Evolutionary conservation across 805 yeast genomes (phyloP).

Genomic region (Candida glaebosa): DNA sequence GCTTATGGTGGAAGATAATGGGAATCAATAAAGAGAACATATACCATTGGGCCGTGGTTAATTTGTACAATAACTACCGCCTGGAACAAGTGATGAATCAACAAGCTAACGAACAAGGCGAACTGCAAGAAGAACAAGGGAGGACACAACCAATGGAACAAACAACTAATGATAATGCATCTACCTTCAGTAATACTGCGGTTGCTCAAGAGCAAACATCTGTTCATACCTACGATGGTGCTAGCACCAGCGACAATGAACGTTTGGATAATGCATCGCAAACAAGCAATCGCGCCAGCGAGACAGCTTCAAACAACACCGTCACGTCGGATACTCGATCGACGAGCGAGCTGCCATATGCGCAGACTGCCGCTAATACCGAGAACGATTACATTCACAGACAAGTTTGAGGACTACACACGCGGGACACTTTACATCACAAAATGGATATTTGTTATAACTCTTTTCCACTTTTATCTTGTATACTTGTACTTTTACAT

Average conservation of each 20-base stretch:
- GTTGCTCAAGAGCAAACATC: too few relatives aligned
- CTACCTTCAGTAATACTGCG: too few relatives aligned
- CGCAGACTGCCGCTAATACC: constrained; percentile 3
- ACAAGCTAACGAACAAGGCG: neutral
- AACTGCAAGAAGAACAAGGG: neutral
- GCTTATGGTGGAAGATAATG: constrained; percentile 53
- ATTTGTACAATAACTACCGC: constrained; percentile 13
- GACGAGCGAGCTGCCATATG: neutral
- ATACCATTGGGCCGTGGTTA: constrained; percentile 47
- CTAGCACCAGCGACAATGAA: neutral
- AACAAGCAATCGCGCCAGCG: too few relatives aligned
- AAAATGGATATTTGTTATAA: neutral
- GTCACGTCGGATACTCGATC: neutral
- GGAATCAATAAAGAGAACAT: constrained; percentile 49
- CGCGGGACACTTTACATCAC: neutral
- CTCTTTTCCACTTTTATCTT: too few relatives aligned
- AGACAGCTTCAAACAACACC: neutral
- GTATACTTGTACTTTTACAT: too few relatives aligned
- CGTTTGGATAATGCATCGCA: too few relatives aligned
- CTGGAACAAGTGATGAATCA: constrained; percentile 3
- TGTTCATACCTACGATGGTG: too few relatives aligned
- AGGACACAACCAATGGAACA: too few relatives aligned
- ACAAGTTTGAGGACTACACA: neutral
- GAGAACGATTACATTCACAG: neutral
- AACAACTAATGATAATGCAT: too few relatives aligned